Base-by-base conservation (phyloP, 768 basidiomycete species). In the Pulveroboletus sp. region DNA sequence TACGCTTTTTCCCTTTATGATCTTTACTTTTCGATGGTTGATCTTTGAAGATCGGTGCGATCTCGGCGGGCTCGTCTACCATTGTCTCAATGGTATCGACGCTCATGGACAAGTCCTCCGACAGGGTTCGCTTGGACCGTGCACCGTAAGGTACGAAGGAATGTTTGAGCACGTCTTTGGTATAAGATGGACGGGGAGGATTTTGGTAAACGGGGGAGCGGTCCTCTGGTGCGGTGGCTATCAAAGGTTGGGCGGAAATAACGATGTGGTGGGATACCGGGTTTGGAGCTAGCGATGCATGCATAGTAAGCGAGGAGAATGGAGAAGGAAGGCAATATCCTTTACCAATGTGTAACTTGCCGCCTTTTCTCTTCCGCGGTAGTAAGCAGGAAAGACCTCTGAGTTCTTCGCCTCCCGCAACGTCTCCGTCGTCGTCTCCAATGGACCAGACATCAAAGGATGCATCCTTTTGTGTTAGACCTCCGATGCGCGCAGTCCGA, bases 401-500 rank as follows among this genome's bases (percentile, higher is more conserved):
- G 34, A 87, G 65, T 62, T 89, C 87, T 53, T 88, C 87, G 4
- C 78, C 87, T 0, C 79, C 76, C 16, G 75, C 51, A 2, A 63
- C 8, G 46, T 53, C 55, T 41, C 63, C 42, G 27, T 70, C 65
- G 37, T 68, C 68, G 5, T 74, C 70, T 2, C 75, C 80, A 14
- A 86, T 56, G 17, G 77, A 76, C 86, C 85, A 90, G 7, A 89
- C 67, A 52, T 87, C 85, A 52, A 80, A 87, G 0, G 73, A 67
- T 3, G 72, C 66, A 31, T 74, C 67, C 61, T 85, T 89, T 21
- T 76, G 73, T 12, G 73, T 68, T 19, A 90, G 50, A 4, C 63
- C 65, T 0, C 81, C 85, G 4, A 84, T 53, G 16, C 71, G 72
- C 5, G 67, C 63, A 5, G 68, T 77, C 56, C 47, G 53, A 14